Evolutionary conservation across 2,329 filamentous ascomycete genomes (phyloP).

Genomic region (Diaporthe sp.): DNA sequence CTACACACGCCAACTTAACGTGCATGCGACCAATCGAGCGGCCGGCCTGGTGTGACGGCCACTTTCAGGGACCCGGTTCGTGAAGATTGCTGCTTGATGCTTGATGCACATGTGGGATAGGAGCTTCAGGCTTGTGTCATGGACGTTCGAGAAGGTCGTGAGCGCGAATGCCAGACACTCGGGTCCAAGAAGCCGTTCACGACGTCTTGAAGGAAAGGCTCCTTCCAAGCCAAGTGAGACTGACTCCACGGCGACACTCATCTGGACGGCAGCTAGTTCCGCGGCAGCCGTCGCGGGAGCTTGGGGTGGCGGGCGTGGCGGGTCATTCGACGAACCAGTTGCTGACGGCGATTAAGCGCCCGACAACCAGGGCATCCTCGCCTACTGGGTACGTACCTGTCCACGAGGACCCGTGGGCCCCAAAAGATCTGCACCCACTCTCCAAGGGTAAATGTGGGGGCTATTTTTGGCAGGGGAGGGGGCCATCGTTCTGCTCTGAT

Average conservation of each 20-base stretch:
- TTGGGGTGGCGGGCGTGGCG: slow-evolving; percentile 12
- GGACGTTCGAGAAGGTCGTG: slow-evolving; percentile 31
- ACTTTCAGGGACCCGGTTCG: slow-evolving; percentile 8
- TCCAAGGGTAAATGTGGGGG: slow-evolving; percentile 29
- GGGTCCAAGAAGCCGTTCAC: too few relatives aligned
- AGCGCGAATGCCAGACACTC: too few relatives aligned
- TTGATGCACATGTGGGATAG: neutral
- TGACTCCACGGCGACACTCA: neutral
- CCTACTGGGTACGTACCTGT: slow-evolving; percentile 1
- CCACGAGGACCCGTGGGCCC: neutral
- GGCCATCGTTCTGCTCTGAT: neutral
- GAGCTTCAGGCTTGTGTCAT: slow-evolving; percentile 17
- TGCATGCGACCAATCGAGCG: slow-evolving; percentile 24
- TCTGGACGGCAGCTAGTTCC: neutral
- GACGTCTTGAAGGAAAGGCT: too few relatives aligned
- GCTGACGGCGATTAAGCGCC: slow-evolving; percentile 36
- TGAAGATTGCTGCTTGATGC: too few relatives aligned
- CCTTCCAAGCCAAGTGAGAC: neutral
- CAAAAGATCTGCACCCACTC: slow-evolving; percentile 25
- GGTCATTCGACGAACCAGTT: slow-evolving; percentile 27
- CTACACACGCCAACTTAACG: neutral
- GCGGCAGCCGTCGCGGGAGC: slow-evolving; percentile 25
- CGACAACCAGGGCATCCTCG: neutral
- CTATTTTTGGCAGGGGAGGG: slow-evolving; percentile 33
- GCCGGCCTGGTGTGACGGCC: slow-evolving; percentile 27